Evolutionary conservation across 805 yeast genomes (phyloP), one percentile per base, ranked within the genome.

Genomic region (Candida wancherniae): DNA sequence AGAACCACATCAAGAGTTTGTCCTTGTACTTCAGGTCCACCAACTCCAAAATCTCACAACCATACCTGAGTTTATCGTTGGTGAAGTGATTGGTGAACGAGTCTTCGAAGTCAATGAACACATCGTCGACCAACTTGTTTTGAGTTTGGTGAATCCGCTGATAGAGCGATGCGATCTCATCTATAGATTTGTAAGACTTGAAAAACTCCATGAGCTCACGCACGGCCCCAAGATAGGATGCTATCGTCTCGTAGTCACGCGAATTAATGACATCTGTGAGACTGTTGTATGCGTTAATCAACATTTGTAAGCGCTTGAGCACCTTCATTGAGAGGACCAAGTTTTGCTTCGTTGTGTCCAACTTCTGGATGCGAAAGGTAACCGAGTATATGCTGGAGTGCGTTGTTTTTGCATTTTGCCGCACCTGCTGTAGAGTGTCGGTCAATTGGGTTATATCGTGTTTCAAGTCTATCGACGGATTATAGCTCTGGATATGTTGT

Each of bases 331-430:
- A 76, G 16, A 77, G 67, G 2, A 86, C 88, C 28, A 92, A 63
- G 54, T 92, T 92, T 51, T 75, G 76, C 62, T 92, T 92, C 20
- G 88, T 79, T 29, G 73, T 75, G 56, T 92, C 97, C 37, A 92
- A 66, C 14, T 69, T 61, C 44, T 85, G 82, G 39, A 92, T 87
- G 22, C 80, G 81, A 4, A 74, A 67, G 0, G 97, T 90, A 73
- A 86, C 81, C 3, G 51, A 56, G 9, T 79, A 66, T 33, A 87
- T 84, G 3, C 77, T 69, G 4, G 55, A 39, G 37, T 81, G 86
- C 0, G 94, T 82, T 4, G 57, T 45, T 6, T 49, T 45, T 1
- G 88, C 75, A 26, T 72, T 57, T 5, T 43, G 31, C 40, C 73
- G 69, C 26, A 80, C 71, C 6, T 58, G 57, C 12, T 61, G 55